Evolutionary conservation across 1,139 yeast genomes (phyloP), one percentile per base, ranked within the genome.

Genomic region (Diutina siamensis): DNA sequence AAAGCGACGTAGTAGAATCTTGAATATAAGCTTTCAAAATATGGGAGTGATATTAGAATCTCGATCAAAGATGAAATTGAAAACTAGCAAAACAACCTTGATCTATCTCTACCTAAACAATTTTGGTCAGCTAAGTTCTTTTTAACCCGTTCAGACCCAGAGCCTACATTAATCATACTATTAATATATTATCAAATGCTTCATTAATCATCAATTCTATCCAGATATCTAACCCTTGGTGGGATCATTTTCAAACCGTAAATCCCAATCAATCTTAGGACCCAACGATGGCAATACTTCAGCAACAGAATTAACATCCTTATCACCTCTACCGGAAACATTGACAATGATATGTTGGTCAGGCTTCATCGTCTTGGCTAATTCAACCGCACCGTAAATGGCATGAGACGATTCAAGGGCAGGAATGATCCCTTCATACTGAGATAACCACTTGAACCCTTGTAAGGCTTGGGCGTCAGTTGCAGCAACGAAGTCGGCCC

Each of bases 381-480:
- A 73, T 65, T 88, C 78, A 51, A 86, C 71, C 48, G 92, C 99
- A 54, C 97, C 97, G 58, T 74, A 83, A 48, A 92, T 78, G 36
- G 98, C 99, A 63, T 92, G 99, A 5, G 97, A 84, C 1, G 97
- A 85, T 67, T 92, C 99, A 61, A 92, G 75, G 25, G 99, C 99
- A 44, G 99, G 98, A 58, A 92, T 92, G 55, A 94, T 92, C 65
- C 99, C 99, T 68, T 92, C 99, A 52, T 86, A 74, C 68, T 92
- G 95, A 31, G 95, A 83, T 51, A 94, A 73, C 46, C 85, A 68
- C 57, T 80, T 82, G 76, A 94, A 92, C 25, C 98, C 98, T 52
- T 77, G 74, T 52, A 92, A 72, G 22, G 98, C 98, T 62, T 92
- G 80, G 18, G 95, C 89, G 65, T 92, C 97, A 35, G 92, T 85